A percentile compares a stretch with the other conserved stretches of the same genome.
phyloP scores from a whole-genome alignment of 345 rosid species.

The Raphanus sativus region DNA sequence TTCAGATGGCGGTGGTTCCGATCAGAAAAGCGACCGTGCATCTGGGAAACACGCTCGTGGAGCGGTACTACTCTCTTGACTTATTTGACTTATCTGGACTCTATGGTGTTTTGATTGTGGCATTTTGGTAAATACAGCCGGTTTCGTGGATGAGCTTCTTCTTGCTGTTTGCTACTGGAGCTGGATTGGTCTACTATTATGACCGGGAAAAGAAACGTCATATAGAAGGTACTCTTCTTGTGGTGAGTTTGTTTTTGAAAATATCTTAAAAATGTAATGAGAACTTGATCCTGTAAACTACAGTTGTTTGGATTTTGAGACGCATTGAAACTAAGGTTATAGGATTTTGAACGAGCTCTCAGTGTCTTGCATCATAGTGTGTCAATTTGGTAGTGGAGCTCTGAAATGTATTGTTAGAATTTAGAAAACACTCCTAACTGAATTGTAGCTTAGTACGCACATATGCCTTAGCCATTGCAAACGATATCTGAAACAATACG shows the following conservation, averaged over 20 bases:
- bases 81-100: neutral
- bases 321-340: neutral
- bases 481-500: no score
- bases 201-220: conserved; percentile 78
- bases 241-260: conserved; percentile 60
- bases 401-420: neutral
- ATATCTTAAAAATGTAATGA: neutral
- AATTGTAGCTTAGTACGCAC: neutral
- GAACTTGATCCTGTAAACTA: conserved; percentile 10
- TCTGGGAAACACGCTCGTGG: conserved; percentile 84
- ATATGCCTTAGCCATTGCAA: neutral
- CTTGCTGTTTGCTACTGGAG: conserved; percentile 74
- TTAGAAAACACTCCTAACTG: neutral
- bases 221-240: conserved; percentile 90
- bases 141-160: conserved; percentile 94
- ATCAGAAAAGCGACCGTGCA: conserved; percentile 44
- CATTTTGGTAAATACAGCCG: conserved; percentile 52
- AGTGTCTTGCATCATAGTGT: neutral
- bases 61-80: conserved; percentile 60
- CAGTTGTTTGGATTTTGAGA: neutral
- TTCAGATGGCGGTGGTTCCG: conserved; percentile 50
- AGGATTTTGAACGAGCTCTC: conserved; percentile 16
- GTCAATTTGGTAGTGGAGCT: neutral
- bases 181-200: conserved; percentile 68
- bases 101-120: conserved; percentile 18